phyloP scores from a whole-genome alignment of 140 eudicot species.

The Bidens hawaiensis region DNA sequence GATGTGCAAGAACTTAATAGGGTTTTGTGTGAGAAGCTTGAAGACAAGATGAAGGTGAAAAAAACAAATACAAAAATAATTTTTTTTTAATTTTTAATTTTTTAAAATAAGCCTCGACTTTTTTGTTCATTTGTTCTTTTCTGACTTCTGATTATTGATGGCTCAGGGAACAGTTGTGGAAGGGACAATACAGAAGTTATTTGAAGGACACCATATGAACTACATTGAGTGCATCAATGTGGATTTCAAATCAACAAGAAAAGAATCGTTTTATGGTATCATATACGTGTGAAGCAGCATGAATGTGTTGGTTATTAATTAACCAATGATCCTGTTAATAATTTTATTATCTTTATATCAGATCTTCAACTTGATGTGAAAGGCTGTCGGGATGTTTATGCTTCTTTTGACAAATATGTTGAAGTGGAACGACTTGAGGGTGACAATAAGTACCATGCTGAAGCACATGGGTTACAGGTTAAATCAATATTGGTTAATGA shows the following conservation, averaged over 20 bases:
- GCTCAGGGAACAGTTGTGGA: slow-evolving; percentile 96
- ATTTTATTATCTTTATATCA: slow-evolving; percentile 27
- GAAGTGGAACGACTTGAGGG: slow-evolving; percentile 97
- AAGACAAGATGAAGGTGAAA: slow-evolving; percentile 99
- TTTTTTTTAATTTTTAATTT: no score
- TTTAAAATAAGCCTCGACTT: background rate
- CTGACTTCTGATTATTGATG: slow-evolving; percentile 23
- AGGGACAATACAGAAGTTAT: slow-evolving; percentile 93
- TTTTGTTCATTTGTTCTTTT: slow-evolving; percentile 3
- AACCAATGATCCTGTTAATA: background rate
- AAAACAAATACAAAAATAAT: no score
- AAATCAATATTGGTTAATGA: background rate
- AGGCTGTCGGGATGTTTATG: slow-evolving; percentile 95
- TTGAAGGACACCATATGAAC: slow-evolving; percentile 99
- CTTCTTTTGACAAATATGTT: slow-evolving; percentile 95
- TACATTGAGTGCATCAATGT: slow-evolving; percentile 90
- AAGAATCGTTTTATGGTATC: slow-evolving; percentile 92
- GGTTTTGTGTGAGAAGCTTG: slow-evolving; percentile 92
- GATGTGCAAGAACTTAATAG: slow-evolving; percentile 97
- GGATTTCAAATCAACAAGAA: slow-evolving; percentile 92
- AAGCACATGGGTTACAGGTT: slow-evolving; percentile 76
- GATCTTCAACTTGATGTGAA: slow-evolving; percentile 98
- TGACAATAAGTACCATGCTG: slow-evolving; percentile 92
- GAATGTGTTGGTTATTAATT: background rate
- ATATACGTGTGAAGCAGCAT: background rate